Conservation (phyloP, 208 protist genomes). For the Trypanosoma congolense region DNA sequence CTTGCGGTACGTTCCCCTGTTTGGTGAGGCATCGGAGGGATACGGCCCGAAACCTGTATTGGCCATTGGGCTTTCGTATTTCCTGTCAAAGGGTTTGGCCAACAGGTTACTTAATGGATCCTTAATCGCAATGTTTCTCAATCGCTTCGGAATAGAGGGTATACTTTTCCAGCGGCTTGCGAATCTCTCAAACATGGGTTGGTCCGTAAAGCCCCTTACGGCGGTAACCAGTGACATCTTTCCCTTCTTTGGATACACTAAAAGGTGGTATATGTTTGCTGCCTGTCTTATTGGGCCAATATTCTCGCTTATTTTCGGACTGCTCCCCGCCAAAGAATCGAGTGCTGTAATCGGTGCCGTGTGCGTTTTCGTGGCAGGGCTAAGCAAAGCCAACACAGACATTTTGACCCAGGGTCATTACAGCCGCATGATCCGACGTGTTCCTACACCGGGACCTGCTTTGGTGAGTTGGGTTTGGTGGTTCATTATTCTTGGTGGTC, state of each 20-base stretch:
- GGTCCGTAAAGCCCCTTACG: slow-evolving; percentile 28
- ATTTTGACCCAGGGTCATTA: slow-evolving; percentile 40
- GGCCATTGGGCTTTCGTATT: slow-evolving; percentile 26
- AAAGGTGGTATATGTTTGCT: slow-evolving; percentile 32
- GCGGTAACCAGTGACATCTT: slow-evolving; percentile 29
- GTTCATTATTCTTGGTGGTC: slow-evolving; percentile 23
- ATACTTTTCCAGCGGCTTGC: slow-evolving; percentile 27
- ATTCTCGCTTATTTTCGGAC: slow-evolving; percentile 18
- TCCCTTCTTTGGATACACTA: slow-evolving; percentile 34
- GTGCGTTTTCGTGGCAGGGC: slow-evolving; percentile 24
- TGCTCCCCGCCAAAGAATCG: slow-evolving; percentile 19
- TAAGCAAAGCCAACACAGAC: slow-evolving; percentile 31
- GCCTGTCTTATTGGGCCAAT: slow-evolving; percentile 19
- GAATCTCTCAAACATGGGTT: slow-evolving; percentile 24
- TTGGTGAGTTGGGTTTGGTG: slow-evolving; percentile 42
- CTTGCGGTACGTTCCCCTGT: slow-evolving; percentile 25
- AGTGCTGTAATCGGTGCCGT: slow-evolving; percentile 21
- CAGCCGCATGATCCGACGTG: slow-evolving; percentile 33
- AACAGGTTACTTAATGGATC: slow-evolving; percentile 15
- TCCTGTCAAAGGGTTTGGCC: slow-evolving; percentile 30
- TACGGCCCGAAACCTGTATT: slow-evolving; percentile 23
- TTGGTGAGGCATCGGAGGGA: slow-evolving; percentile 18
- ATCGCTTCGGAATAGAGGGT: slow-evolving; percentile 19
- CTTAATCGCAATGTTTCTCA: slow-evolving; percentile 17
- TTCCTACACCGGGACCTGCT: slow-evolving; percentile 21